These are phyloP conservation scores for Claviceps fusiformis DNA, from an alignment of 2,329 filamentous ascomycete genomes.

Conservation along the genomic window DNA sequence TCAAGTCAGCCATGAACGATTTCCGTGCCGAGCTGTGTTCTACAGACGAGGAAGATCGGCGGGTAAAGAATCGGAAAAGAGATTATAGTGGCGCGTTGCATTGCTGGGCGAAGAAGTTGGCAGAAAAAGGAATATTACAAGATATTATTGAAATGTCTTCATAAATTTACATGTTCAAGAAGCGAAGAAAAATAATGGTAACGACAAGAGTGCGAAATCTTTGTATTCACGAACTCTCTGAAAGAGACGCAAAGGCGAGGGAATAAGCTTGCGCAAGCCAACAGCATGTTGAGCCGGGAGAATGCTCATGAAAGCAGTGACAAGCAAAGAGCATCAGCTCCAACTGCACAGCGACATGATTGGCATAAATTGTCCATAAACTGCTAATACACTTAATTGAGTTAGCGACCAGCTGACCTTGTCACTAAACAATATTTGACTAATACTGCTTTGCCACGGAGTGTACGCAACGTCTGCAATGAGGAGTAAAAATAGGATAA, in stretches of 20 bases:
- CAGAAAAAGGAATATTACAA: constrained; percentile 48
- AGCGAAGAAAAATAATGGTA: no score
- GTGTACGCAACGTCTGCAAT: background rate
- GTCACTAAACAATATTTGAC: background rate
- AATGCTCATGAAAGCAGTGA: background rate
- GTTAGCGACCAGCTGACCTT: background rate
- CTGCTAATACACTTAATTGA: background rate
- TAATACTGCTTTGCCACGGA: background rate
- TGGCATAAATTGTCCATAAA: background rate
- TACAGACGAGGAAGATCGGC: constrained; percentile 34
- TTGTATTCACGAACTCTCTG: background rate
- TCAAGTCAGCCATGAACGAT: constrained; percentile 27
- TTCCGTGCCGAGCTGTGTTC: constrained; percentile 34
- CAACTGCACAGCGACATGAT: background rate
- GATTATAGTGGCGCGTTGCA: constrained; percentile 60
- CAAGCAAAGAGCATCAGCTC: background rate
- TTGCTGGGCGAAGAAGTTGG: constrained; percentile 54
- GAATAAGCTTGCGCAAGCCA: background rate
- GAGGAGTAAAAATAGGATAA: background rate
- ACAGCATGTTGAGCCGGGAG: background rate
- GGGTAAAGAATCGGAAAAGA: constrained; percentile 41
- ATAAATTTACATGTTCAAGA: background rate
- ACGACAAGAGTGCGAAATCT: background rate
- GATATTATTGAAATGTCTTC: constrained; percentile 19
- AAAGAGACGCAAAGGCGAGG: background rate